Evolutionary conservation across 2,329 filamentous ascomycete species (phyloP), one percentile per base, ranked within the genome.

Genomic region (Talaromyces sp.): DNA sequence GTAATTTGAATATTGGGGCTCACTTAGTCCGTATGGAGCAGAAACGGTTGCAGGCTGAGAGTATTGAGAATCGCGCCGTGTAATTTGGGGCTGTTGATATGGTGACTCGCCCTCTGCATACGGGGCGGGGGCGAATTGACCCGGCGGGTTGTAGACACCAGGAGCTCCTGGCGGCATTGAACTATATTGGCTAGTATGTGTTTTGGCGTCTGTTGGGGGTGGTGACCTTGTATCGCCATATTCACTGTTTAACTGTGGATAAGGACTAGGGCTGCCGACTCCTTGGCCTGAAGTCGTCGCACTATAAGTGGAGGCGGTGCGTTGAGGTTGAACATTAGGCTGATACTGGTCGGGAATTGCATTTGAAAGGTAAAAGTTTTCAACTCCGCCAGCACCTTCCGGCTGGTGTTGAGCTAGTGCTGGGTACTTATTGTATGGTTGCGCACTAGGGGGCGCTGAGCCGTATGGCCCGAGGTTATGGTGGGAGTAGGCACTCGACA

Each of bases 401-500:
- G 84, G 77, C 11, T 81, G 77, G 66, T 83, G 83, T 8, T 85
- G 77, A 27, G 87, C 82, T 63, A 96, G 84, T 3, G 87, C 85
- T 10, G 92, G 90, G 74, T 97, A 97, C 14, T 90, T 84, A 61
- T 83, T 83, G 22, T 82, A 85, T 5, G 85, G 76, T 10, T 85
- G 78, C 48, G 80, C 77, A 39, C 81, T 82, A 13, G 80, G 77
- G 41, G 82, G 79, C 27, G 73, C 69, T 19, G 72, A 69, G 2
- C 76, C 74, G 68, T 92, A 92, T 2, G 85, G 85, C 11, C 88
- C 85, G 22, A 92, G 80, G 50, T 79, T 88, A 71, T 94, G 90
- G 72, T 96, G 92, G 68, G 88, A 90, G 75, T 98, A 98, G 1
- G 95, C 94, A 76, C 90, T 96, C 9, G 93, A 96, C 31, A 99